Evolutionary conservation across 768 basidiomycete genomes (phyloP).

Genomic region (Leccinum sublutescens): DNA sequence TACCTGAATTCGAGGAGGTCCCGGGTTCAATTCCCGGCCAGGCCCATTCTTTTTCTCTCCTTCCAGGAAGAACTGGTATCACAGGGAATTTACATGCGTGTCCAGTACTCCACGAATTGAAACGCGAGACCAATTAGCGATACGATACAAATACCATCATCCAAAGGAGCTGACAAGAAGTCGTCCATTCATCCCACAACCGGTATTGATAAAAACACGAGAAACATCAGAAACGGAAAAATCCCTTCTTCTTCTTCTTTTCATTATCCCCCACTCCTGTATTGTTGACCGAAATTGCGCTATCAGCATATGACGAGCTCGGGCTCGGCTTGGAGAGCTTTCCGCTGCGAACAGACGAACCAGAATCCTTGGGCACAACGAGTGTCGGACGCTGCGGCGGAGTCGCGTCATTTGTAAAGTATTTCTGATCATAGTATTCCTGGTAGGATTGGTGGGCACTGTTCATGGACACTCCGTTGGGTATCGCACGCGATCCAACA

Average conservation of each 20-base stretch:
- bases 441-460: slow-evolving; percentile 56
- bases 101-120: neutral
- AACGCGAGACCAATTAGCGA: slow-evolving; percentile 10
- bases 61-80: too few species aligned
- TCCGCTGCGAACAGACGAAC: slow-evolving; percentile 15
- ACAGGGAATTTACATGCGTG: too few species aligned
- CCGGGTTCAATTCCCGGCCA: slow-evolving; percentile 60
- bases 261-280: slow-evolving; percentile 45
- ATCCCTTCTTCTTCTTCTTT: slow-evolving; percentile 74
- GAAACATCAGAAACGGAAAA: slow-evolving; percentile 59
- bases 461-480: slow-evolving; percentile 63
- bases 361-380: slow-evolving; percentile 26
- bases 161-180: neutral
- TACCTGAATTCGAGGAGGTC: slow-evolving; percentile 49
- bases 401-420: slow-evolving; percentile 45
- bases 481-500: slow-evolving; percentile 68
- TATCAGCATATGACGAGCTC: slow-evolving; percentile 51
- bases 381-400: slow-evolving; percentile 30
- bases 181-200: neutral
- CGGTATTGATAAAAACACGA: neutral
- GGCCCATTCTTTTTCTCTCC: slow-evolving; percentile 33
- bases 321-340: slow-evolving; percentile 38
- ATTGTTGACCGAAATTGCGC: slow-evolving; percentile 44
- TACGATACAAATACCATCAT: slow-evolving; percentile 11
- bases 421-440: slow-evolving; percentile 78